Conservation (phyloP, 2,329 filamentous ascomycete genomes). For the Aspergillus eucalypticola region DNA sequence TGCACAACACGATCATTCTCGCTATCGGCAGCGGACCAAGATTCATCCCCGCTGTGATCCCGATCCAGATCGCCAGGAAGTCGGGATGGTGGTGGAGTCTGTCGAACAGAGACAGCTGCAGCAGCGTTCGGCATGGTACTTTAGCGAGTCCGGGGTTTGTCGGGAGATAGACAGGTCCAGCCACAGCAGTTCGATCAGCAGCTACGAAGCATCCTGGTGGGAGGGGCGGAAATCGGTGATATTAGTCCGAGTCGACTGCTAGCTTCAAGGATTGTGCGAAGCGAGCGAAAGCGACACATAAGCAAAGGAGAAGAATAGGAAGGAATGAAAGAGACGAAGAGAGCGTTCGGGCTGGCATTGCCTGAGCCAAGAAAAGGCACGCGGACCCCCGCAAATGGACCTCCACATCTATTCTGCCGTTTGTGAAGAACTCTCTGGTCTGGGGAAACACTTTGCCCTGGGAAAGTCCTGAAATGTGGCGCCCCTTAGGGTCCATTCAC, state of each 20-base stretch:
- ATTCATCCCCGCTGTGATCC: constrained; percentile 37
- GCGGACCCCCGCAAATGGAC: neutral
- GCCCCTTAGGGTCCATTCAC: neutral
- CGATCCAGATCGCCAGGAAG: constrained; percentile 26
- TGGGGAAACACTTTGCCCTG: too few species aligned
- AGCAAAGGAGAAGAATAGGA: neutral
- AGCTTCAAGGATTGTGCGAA: neutral
- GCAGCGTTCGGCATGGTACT: constrained; percentile 38
- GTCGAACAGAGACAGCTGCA: constrained; percentile 24
- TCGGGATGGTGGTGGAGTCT: constrained; percentile 25
- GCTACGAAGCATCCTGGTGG: constrained; percentile 13
- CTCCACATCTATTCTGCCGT: neutral
- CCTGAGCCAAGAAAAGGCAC: constrained; percentile 4
- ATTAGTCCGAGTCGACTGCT: neutral
- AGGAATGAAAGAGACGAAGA: neutral
- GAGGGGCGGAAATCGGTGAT: neutral
- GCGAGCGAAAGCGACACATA: neutral
- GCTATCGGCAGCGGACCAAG: constrained; percentile 38
- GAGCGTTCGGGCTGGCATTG: constrained; percentile 25
- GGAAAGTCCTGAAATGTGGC: neutral
- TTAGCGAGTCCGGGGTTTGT: constrained; percentile 33
- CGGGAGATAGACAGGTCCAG: constrained; percentile 18
- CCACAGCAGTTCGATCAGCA: constrained; percentile 11
- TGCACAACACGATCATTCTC: constrained; percentile 31
- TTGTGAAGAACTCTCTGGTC: neutral